phyloP scores from a whole-genome alignment of 371 early-diverging fungal species.

The Lichtheimia ornata region DNA sequence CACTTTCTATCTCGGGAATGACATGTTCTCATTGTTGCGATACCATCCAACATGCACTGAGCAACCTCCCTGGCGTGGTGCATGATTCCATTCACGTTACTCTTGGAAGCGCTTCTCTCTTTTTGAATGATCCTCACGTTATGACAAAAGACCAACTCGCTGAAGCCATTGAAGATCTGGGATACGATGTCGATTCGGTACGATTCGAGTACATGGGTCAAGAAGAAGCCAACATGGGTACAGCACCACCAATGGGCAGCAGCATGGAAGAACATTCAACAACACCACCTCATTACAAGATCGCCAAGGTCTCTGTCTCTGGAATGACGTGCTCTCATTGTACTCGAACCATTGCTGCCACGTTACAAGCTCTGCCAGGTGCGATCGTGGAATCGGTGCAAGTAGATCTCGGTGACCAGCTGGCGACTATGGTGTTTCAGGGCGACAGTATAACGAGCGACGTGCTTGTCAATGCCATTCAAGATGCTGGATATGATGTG shows the following conservation, averaged over 20 bases:
- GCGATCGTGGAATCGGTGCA: constrained; percentile 49
- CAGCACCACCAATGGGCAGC: too few relatives aligned
- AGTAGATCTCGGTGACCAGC: constrained; percentile 44
- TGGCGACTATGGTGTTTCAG: constrained; percentile 47
- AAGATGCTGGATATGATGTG: constrained; percentile 69
- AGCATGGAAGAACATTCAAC: too few relatives aligned
- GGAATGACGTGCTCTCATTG: constrained; percentile 89
- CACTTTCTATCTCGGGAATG: constrained; percentile 69
- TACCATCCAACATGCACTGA: constrained; percentile 66
- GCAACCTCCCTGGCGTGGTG: constrained; percentile 55
- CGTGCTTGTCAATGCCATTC: constrained; percentile 46
- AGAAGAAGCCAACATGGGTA: constrained; percentile 3
- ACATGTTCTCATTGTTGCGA: constrained; percentile 84
- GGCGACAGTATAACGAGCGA: constrained; percentile 17
- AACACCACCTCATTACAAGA: background rate
- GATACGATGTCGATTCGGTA: constrained; percentile 56
- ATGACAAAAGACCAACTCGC: constrained; percentile 32
- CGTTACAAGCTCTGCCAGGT: constrained; percentile 46
- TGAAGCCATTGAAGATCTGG: constrained; percentile 62
- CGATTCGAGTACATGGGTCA: background rate
- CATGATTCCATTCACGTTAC: constrained; percentile 42
- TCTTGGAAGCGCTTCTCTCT: constrained; percentile 41
- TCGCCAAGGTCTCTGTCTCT: constrained; percentile 38
- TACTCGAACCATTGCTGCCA: constrained; percentile 62
- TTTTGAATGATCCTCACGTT: constrained; percentile 21